Conservation (phyloP, 2,329 filamentous ascomycete species). For the Beauveria rudraprayagi region DNA sequence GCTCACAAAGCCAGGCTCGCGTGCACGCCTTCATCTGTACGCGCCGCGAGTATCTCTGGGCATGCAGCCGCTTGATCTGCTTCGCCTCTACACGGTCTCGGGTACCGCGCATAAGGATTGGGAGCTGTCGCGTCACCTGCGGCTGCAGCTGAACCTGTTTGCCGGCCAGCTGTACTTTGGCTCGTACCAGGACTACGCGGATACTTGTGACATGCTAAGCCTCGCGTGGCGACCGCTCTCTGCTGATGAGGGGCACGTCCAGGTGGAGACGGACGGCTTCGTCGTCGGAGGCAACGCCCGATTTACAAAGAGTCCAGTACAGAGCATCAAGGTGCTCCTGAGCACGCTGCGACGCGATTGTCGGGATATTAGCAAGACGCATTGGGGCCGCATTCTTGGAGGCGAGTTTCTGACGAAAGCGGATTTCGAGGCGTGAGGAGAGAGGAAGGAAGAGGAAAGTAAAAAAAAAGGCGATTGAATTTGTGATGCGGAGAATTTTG, state of each 20-base stretch:
- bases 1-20: constrained; percentile 23
- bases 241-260: constrained; percentile 15
- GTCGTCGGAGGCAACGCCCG: constrained; percentile 13
- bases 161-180: constrained; percentile 58
- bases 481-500: not conserved
- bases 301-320: constrained; percentile 26
- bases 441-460: not conserved
- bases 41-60: not conserved
- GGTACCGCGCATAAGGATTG: not conserved
- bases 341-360: constrained; percentile 30
- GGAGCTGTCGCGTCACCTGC: not conserved
- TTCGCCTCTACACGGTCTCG: not conserved
- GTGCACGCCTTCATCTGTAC: constrained; percentile 41
- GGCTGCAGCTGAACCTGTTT: constrained; percentile 50
- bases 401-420: constrained; percentile 19
- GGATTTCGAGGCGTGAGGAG: constrained; percentile 15
- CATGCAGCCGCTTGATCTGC: not conserved
- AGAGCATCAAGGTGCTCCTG: constrained; percentile 29
- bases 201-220: constrained; percentile 44
- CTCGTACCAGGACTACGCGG: constrained; percentile 44
- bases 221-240: constrained; percentile 26
- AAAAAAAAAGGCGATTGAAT: not conserved
- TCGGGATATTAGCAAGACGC: constrained; percentile 31
- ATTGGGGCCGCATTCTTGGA: constrained; percentile 31
- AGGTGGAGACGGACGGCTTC: constrained; percentile 24